Evolutionary conservation across 441 rosid species (phyloP).

Genomic region (Arabidopsis lyrata): DNA sequence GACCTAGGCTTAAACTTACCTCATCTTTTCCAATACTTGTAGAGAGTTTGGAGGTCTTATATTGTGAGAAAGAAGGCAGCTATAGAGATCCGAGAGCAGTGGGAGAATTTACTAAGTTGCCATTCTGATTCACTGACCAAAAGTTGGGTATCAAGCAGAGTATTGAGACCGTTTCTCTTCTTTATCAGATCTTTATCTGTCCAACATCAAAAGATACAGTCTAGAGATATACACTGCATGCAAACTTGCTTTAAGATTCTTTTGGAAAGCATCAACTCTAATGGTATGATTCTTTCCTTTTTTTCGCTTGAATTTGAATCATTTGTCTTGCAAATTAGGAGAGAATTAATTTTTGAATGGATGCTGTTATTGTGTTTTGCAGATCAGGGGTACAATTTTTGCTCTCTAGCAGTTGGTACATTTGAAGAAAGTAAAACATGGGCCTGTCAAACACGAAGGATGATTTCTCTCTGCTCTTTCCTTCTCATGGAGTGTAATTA

Average conservation of each 20-base stretch:
- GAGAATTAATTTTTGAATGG: background rate
- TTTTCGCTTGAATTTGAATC: conserved; percentile 12
- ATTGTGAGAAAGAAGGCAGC: conserved; percentile 66
- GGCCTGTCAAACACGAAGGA: conserved; percentile 71
- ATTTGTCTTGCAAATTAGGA: background rate
- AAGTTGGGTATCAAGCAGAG: conserved; percentile 66
- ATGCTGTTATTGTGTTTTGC: conserved; percentile 39
- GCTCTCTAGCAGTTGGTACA: conserved; percentile 67
- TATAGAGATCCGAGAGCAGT: conserved; percentile 68
- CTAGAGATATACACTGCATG: conserved; percentile 65
- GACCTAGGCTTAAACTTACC: background rate
- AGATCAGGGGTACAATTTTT: conserved; percentile 81
- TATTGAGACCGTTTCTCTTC: conserved; percentile 88
- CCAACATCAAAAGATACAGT: conserved; percentile 51
- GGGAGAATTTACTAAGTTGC: conserved; percentile 63
- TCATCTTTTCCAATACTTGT: conserved; percentile 28
- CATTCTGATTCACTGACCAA: conserved; percentile 51
- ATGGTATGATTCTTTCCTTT: conserved; percentile 57
- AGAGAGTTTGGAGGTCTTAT: conserved; percentile 96
- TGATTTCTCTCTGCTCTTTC: conserved; percentile 73
- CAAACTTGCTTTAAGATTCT: conserved; percentile 72
- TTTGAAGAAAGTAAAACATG: conserved; percentile 76
- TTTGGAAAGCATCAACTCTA: conserved; percentile 77
- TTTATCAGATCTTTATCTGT: conserved; percentile 64
- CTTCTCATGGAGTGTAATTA: conserved; percentile 64